Conservation (phyloP, 257 asterid genomes). For the Forsythia suspensa region DNA sequence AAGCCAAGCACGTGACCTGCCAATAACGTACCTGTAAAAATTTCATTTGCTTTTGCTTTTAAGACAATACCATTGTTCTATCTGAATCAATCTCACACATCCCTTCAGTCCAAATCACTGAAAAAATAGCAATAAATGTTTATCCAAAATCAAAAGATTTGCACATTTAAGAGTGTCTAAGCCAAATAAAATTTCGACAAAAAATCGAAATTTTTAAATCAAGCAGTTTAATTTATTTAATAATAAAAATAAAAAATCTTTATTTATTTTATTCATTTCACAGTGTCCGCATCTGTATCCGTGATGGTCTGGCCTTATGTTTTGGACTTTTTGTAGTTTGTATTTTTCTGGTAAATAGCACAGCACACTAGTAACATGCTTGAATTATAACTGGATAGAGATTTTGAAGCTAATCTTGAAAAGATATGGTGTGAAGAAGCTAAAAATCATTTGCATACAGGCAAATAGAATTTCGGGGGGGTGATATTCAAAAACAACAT, state of each 20-base stretch:
- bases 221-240: not conserved
- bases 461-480: conserved; percentile 51
- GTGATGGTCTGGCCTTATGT: conserved; percentile 63
- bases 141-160: conserved; percentile 36
- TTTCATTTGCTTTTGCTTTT: conserved; percentile 28
- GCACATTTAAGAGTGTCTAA: not conserved
- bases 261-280: conserved; percentile 15
- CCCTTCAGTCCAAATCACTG: conserved; percentile 68
- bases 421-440: conserved; percentile 33
- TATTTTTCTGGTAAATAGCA: conserved; percentile 44
- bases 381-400: conserved; percentile 26
- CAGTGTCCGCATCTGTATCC: conserved; percentile 60
- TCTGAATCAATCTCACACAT: conserved; percentile 57
- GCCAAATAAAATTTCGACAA: not conserved
- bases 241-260: no score
- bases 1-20: conserved; percentile 90
- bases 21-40: conserved; percentile 39
- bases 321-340: conserved; percentile 65
- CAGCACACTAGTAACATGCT: conserved; percentile 22
- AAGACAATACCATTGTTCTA: conserved; percentile 45
- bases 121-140: conserved; percentile 22
- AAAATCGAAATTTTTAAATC: not conserved
- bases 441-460: conserved; percentile 10
- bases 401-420: conserved; percentile 27
- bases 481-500: conserved; percentile 32